These are phyloP conservation scores for Gyrodon lividus DNA, from an alignment of 768 basidiomycete genomes.

Conservation along the genomic window DNA sequence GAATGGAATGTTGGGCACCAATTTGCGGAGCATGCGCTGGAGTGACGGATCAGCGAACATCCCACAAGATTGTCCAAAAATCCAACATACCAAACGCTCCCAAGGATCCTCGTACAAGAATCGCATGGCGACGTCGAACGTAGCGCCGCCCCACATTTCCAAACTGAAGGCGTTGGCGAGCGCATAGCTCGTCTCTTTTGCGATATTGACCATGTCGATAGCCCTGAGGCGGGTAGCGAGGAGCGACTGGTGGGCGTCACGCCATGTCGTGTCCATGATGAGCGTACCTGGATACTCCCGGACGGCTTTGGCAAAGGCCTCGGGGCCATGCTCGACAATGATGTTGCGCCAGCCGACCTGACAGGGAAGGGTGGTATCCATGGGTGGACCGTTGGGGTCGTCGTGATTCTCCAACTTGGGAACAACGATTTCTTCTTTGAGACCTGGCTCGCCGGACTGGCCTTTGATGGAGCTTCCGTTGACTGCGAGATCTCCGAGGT, in stretches of 20 bases:
- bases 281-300: slow-evolving; percentile 92
- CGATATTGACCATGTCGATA: slow-evolving; percentile 97
- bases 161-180: slow-evolving; percentile 93
- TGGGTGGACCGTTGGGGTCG: slow-evolving; percentile 66
- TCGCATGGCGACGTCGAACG: slow-evolving; percentile 98
- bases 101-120: slow-evolving; percentile 99
- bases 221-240: slow-evolving; percentile 96
- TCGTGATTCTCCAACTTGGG: slow-evolving; percentile 79
- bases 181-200: slow-evolving; percentile 95
- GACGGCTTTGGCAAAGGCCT: slow-evolving; percentile 97
- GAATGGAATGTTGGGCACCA: slow-evolving; percentile 98
- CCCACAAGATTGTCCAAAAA: neutral
- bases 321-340: slow-evolving; percentile 96
- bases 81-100: slow-evolving; percentile 80
- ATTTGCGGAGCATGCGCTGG: slow-evolving; percentile 85
- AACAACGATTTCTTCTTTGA: slow-evolving; percentile 82
- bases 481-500: slow-evolving; percentile 96
- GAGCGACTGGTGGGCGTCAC: slow-evolving; percentile 97
- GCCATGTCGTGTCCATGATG: slow-evolving; percentile 99
- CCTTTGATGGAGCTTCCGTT: slow-evolving; percentile 99
- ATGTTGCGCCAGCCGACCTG: slow-evolving; percentile 96
- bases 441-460: slow-evolving; percentile 91
- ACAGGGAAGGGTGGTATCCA: slow-evolving; percentile 84
- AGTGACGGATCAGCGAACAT: slow-evolving; percentile 13
- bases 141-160: slow-evolving; percentile 99